Conservation (phyloP, 2,329 filamentous ascomycete genomes). For the Elsinoe perseae region DNA sequence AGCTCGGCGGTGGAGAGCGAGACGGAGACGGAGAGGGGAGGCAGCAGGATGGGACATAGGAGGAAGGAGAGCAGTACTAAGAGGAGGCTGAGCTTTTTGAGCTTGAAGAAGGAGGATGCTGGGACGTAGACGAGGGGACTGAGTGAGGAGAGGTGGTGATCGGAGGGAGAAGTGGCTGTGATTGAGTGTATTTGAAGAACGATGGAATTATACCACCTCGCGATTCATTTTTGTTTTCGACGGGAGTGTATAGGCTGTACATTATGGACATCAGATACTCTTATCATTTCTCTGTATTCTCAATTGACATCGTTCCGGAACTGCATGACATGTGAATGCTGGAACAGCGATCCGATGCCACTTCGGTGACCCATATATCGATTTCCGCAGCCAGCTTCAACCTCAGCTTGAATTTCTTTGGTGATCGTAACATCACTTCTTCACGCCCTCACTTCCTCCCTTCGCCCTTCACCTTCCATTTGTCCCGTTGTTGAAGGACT, state of each 20-base stretch:
- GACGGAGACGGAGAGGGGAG: slow-evolving; percentile 15
- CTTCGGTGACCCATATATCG: neutral
- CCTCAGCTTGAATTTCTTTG: slow-evolving; percentile 8
- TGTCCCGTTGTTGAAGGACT: neutral
- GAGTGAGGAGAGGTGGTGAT: neutral
- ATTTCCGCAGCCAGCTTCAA: neutral
- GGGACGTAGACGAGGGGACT: slow-evolving; percentile 4
- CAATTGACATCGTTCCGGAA: neutral
- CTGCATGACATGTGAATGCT: neutral
- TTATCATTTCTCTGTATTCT: neutral
- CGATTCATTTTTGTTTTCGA: neutral
- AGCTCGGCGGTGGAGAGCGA: slow-evolving; percentile 13
- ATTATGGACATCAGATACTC: neutral
- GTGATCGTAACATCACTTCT: neutral
- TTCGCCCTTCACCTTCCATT: neutral
- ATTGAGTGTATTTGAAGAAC: neutral
- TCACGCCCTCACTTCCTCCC: neutral
- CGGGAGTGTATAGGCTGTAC: neutral
- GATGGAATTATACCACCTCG: neutral
- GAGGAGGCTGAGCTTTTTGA: slow-evolving; percentile 14
- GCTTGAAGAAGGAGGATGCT: slow-evolving; percentile 2
- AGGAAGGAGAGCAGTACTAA: slow-evolving; percentile 3
- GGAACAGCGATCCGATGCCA: neutral
- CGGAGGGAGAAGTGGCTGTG: neutral
- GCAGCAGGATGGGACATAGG: slow-evolving; percentile 3